Base-by-base conservation (phyloP, 2,329 filamentous ascomycete genomes). In the Alternaria angustiovoidea region DNA sequence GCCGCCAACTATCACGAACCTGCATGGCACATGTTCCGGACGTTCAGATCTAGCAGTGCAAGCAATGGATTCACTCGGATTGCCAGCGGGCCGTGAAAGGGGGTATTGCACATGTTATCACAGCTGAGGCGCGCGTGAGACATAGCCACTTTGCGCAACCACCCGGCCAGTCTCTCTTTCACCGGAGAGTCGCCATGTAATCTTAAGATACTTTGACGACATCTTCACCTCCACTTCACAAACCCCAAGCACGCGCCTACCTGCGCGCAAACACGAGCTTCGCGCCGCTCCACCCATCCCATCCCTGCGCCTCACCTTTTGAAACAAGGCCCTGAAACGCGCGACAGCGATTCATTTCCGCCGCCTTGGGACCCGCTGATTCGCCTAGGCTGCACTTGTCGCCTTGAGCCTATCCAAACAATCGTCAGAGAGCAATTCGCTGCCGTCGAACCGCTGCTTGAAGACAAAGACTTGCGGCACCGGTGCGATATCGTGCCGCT, bases 321-420 rank as follows among this genome's bases (percentile, higher is more conserved):
- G 75, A 77, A 78, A 77, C 56, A 36, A 36, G 55, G 72, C 51
- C 53, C 70, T 78, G 75, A 78, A 77, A 78, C 76, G 57, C 67
- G 57, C 54, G 51, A 64, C 55, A 65, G 64, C 66, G 65, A 59
- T 66, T 75, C 71, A 75, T 72, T 65, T 75, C 66, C 64, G 63
- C 44, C 24, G 24, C 53, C 51, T 51, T 47, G 41, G 30, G 36
- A 51, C 22, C 38, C 62, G 60, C 62, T 70, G 62, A 75, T 74
- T 78, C 69, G 74, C 57, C 63, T 34, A 64, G 61, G 52, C 52
- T 39, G 52, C 46, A 28, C 28, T 28, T 49, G 16, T 24, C 53
- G 51, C 51, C 56, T 54, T 38, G 38, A 55, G 57, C 57, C 54
- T 48, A 62, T 57, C 61, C 55, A 61, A 63, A 63, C 57, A 30